Evolutionary conservation across 352 stramenopile genomes (phyloP), one percentile per base, ranked within the genome.

Genomic region (Nothophytophthora sp.): DNA sequence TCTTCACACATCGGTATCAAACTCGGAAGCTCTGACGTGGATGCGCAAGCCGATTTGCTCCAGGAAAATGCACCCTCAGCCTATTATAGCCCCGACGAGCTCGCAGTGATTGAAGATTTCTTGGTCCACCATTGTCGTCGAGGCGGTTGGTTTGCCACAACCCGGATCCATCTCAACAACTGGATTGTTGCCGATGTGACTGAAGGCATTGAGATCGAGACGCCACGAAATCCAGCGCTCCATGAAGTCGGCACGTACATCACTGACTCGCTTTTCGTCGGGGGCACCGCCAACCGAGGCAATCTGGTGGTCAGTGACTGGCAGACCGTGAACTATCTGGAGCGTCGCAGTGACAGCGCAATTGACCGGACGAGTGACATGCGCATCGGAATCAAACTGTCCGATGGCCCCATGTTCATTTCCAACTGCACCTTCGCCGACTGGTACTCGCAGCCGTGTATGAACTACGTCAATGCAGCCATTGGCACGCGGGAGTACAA

Each of bases 301-400:
- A 78, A 74, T 48, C 37, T 72, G 2, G 54, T 73, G 7, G 15
- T 15, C 22, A 70, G 41, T 16, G 39, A 28, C 11, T 78, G 60
- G 55, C 67, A 78, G 46, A 60, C 46, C 13, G 38, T 74, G 29
- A 73, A 73, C 50, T 78, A 55, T 41, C 38, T 78, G 7, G 67
- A 78, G 30, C 54, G 60, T 36, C 63, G 63, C 5, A 70, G 59
- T 2, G 63, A 78, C 19, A 74, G 67, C 23, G 60, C 63, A 0
- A 33, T 78, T 0, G 45, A 72, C 25, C 55, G 66, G 13, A 27
- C 50, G 15, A 54, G 67, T 18, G 46, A 66, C 40, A 54, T 56
- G 15, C 47, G 66, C 13, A 72, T 70, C 38, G 67, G 27, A 25
- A 59, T 78, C 60, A 70, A 61, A 42, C 55, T 78, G 11, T 74